Evolutionary conservation across 1,284 basidiomycete species (phyloP), one percentile per base, ranked within the genome.

Genomic region (Ceratorhiza oryzae-sativae): DNA sequence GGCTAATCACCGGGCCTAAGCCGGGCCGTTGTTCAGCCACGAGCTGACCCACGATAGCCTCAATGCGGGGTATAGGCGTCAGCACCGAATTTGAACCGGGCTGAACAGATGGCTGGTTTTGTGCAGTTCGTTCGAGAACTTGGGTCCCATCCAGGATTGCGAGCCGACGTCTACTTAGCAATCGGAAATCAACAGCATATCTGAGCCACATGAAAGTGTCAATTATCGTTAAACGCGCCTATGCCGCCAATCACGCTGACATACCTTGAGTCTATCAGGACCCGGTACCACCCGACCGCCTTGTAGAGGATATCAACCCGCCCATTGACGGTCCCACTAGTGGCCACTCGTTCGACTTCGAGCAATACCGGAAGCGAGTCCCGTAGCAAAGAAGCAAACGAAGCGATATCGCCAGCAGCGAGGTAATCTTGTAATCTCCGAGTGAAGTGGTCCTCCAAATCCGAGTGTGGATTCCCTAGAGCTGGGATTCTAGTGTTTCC

Each of bases 281-380:
- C 79, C 63, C 92, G 83, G 81, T 90, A 93, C 92, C 92, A 94
- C 4, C 90, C 90, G 45, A 89, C 88, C 3, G 89, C 85, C 79
- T 92, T 93, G 5, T 90, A 85, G 78, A 90, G 88, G 12, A 87
- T 86, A 75, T 91, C 89, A 20, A 91, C 51, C 41, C 71, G 0
- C 75, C 70, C 78, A 82, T 41, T 77, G 80, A n/a, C 81, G 82
- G 71, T 77, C 79, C 68, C 78, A 74, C 74, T 80, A 78, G 48
- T 83, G 23, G 85, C 82, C 51, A 93, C 87, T 10, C 83, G 84
- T 73, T 91, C 89, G 10, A 94, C 81, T 76, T 89, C 88, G 1
- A 86, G 84, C 4, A 88, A 88, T 60, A 93, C 86, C 0, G 92
- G 90, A 10, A 94, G 80, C 0, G 91, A 93, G 73, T 91, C 87